A percentile compares a stretch with the other conserved stretches of the same genome.
Evolutionary conservation across 331 rosid species (phyloP).

Genomic region (Malus hybrid): DNA sequence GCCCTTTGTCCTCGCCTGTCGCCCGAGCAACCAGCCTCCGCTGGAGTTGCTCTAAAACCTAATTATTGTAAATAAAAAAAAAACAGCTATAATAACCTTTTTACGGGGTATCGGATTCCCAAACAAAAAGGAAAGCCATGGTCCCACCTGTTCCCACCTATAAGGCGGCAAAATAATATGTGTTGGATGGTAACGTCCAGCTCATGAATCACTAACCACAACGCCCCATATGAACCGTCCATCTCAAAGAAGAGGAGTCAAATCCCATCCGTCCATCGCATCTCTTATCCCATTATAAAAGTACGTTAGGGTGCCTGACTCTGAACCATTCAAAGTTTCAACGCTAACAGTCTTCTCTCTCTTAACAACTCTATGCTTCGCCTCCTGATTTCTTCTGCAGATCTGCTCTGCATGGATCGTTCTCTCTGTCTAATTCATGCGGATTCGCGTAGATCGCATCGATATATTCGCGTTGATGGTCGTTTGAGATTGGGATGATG

Average conservation of each 20-base stretch:
- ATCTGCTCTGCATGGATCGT: neutral
- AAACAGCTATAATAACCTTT: too few relatives aligned
- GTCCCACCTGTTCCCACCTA: too few relatives aligned
- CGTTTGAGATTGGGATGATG: neutral
- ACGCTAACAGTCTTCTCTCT: neutral
- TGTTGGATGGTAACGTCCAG: too few relatives aligned
- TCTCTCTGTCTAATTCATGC: accelerated
- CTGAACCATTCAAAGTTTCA: neutral
- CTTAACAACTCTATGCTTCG: neutral
- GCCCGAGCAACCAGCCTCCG: too few relatives aligned
- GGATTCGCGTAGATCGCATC: slow-evolving; percentile 11
- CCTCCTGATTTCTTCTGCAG: neutral
- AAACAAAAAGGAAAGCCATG: too few relatives aligned
- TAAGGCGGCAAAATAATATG: too few relatives aligned
- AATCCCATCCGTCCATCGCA: neutral
- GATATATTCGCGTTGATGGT: slow-evolving; percentile 16
- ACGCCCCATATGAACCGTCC: neutral
- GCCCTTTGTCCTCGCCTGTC: too few relatives aligned
- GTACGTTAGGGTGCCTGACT: neutral
- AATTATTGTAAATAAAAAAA: too few relatives aligned
- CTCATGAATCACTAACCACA: neutral
- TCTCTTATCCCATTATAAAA: neutral
- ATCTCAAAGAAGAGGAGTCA: neutral
- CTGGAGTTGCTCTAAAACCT: too few relatives aligned
- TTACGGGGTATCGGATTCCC: too few relatives aligned